Conservation (phyloP, 2,329 filamentous ascomycete genomes). For the Polychaeton citri region DNA sequence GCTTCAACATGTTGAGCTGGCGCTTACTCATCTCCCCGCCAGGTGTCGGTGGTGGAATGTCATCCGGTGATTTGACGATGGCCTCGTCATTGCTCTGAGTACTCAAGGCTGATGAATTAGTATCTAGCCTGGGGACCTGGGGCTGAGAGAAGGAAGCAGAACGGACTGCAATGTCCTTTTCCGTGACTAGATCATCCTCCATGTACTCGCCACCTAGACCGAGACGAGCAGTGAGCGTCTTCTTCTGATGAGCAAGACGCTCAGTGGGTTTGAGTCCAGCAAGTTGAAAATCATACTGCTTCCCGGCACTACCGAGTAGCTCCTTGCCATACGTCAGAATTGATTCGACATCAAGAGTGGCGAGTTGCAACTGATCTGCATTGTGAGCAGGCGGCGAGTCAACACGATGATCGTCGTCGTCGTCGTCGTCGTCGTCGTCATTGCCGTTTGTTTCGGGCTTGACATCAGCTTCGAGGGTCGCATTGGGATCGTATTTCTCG, state of each 20-base stretch:
- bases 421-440: slow-evolving; percentile 12
- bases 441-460: slow-evolving; percentile 24
- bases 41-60: slow-evolving; percentile 11
- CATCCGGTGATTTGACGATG: slow-evolving; percentile 18
- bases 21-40: slow-evolving; percentile 60
- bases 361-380: slow-evolving; percentile 56
- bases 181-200: slow-evolving; percentile 67
- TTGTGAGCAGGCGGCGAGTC: slow-evolving; percentile 19
- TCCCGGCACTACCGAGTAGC: slow-evolving; percentile 67
- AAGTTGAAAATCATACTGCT: slow-evolving; percentile 70
- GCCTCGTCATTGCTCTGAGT: slow-evolving; percentile 8
- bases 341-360: slow-evolving; percentile 60
- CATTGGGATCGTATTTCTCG: slow-evolving; percentile 68
- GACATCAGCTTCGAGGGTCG: slow-evolving; percentile 16
- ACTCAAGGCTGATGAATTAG: slow-evolving; percentile 33
- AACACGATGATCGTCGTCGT: slow-evolving; percentile 29
- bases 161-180: slow-evolving; percentile 44
- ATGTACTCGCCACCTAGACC: slow-evolving; percentile 74
- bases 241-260: slow-evolving; percentile 77
- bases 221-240: slow-evolving; percentile 67
- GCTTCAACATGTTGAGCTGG: slow-evolving; percentile 86
- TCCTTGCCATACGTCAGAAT: slow-evolving; percentile 76
- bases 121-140: slow-evolving; percentile 37
- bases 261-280: slow-evolving; percentile 69
- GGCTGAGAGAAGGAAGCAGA: slow-evolving; percentile 24